Evolutionary conservation across 2,329 filamentous ascomycete species (phyloP).

Genomic region (Hypoxylon sp.): DNA sequence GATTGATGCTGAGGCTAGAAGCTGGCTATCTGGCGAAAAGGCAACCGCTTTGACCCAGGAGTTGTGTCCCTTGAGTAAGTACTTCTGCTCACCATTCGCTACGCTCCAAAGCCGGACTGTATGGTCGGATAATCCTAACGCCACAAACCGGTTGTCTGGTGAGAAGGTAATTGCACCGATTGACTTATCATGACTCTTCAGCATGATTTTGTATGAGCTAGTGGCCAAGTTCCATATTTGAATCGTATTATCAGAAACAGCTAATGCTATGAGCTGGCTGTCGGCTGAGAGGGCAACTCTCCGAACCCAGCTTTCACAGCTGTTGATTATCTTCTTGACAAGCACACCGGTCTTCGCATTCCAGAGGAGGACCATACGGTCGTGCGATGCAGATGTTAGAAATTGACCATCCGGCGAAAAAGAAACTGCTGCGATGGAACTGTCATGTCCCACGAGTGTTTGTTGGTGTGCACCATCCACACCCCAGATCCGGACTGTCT

Average conservation of each 20-base stretch:
- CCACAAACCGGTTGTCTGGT: background rate
- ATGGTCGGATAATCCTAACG: background rate
- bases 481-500: no score
- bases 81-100: background rate
- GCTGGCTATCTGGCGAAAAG: constrained; percentile 2
- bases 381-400: constrained; percentile 27
- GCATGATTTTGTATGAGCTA: background rate
- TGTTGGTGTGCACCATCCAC: constrained; percentile 9
- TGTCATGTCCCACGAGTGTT: constrained; percentile 5
- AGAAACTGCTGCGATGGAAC: constrained; percentile 4
- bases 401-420: constrained; percentile 33
- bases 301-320: no score
- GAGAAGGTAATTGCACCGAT: background rate
- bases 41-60: background rate
- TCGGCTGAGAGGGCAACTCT: no score
- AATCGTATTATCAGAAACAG: background rate
- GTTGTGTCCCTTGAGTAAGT: background rate
- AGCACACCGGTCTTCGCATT: constrained; percentile 9
- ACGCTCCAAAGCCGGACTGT: constrained; percentile 6
- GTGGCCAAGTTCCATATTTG: background rate
- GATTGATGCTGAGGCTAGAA: background rate
- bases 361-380: constrained; percentile 31
- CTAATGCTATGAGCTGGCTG: background rate
- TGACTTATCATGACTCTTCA: background rate
- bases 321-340: no score